Evolutionary conservation across 768 basidiomycete genomes (phyloP).

Genomic region (Basidioascus undulatus): DNA sequence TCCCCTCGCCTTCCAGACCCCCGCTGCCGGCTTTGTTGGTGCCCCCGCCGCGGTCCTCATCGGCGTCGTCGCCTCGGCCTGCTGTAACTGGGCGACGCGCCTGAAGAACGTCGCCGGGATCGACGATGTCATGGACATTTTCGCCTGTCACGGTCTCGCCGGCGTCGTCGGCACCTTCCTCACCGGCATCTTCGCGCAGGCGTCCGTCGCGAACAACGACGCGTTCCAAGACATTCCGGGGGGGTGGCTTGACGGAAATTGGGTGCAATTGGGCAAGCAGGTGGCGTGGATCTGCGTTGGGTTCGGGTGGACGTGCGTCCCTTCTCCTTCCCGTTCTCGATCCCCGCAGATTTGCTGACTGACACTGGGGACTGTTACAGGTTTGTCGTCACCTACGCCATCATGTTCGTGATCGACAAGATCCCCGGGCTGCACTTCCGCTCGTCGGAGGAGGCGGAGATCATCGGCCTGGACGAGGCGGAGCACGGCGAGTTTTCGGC

Average conservation of each 20-base stretch:
- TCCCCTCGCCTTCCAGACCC: slow-evolving; percentile 20
- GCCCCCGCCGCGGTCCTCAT: slow-evolving; percentile 58
- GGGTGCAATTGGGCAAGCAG: slow-evolving; percentile 60
- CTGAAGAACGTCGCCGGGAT: slow-evolving; percentile 37
- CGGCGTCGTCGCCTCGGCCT: slow-evolving; percentile 56
- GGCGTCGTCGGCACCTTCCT: slow-evolving; percentile 28
- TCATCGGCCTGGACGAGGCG: slow-evolving; percentile 63
- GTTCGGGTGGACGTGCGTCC: slow-evolving; percentile 19
- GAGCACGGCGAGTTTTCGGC: slow-evolving; percentile 80
- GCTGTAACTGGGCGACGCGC: slow-evolving; percentile 89
- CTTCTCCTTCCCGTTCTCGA: too few species aligned
- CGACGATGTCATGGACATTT: slow-evolving; percentile 35
- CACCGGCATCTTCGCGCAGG: slow-evolving; percentile 63
- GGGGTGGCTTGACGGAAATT: slow-evolving; percentile 52
- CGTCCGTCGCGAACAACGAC: slow-evolving; percentile 54
- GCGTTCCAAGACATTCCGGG: slow-evolving; percentile 37
- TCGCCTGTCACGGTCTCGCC: slow-evolving; percentile 34
- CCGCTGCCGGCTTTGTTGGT: slow-evolving; percentile 23
- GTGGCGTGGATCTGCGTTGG: slow-evolving; percentile 26
- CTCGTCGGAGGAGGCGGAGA: slow-evolving; percentile 22
- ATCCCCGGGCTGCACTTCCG: slow-evolving; percentile 37
- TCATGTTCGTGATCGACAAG: slow-evolving; percentile 33
- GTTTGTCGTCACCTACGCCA: slow-evolving; percentile 18
- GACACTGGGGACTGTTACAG: slow-evolving; percentile 33
- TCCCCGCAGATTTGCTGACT: slow-evolving; percentile 11